These are phyloP conservation scores for Trametes cinnabarina DNA, from an alignment of 768 basidiomycete genomes.

Conservation along the genomic window DNA sequence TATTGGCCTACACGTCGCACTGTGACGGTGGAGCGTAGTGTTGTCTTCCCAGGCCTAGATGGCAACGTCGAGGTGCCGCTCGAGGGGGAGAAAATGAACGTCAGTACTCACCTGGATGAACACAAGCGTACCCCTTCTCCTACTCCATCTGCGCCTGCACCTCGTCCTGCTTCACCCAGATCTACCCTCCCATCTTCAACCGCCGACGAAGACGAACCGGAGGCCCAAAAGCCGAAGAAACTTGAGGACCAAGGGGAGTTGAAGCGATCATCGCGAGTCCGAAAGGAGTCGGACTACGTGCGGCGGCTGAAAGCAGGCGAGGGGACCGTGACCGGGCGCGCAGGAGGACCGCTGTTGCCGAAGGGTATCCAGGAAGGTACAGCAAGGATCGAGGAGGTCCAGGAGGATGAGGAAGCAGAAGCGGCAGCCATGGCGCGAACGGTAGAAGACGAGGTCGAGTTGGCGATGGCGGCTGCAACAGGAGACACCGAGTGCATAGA, in stretches of 20 bases:
- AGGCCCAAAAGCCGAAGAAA: not conserved
- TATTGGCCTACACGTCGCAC: constrained; percentile 33
- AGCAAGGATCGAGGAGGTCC: not conserved
- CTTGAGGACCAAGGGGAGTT: not conserved
- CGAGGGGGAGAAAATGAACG: constrained; percentile 4
- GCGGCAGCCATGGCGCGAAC: not conserved
- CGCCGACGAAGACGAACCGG: not conserved
- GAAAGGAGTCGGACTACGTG: constrained; percentile 4
- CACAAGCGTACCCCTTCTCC: not conserved
- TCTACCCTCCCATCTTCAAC: no score
- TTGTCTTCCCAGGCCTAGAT: constrained; percentile 14
- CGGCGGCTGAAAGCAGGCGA: constrained; percentile 1
- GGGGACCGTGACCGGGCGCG: not conserved
- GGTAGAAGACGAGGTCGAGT: not conserved
- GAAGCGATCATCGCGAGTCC: not conserved
- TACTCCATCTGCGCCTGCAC: no score
- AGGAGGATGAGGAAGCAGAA: no score
- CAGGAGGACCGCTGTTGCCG: not conserved
- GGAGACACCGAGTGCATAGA: constrained; percentile 4
- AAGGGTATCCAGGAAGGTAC: constrained; percentile 4
- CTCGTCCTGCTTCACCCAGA: no score
- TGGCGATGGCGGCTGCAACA: not conserved
- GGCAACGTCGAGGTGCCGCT: constrained; percentile 10
- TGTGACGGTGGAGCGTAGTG: constrained; percentile 29
- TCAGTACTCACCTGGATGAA: not conserved